Conservation (phyloP, 2,329 filamentous ascomycete species). For the Elsinoe batatas region DNA sequence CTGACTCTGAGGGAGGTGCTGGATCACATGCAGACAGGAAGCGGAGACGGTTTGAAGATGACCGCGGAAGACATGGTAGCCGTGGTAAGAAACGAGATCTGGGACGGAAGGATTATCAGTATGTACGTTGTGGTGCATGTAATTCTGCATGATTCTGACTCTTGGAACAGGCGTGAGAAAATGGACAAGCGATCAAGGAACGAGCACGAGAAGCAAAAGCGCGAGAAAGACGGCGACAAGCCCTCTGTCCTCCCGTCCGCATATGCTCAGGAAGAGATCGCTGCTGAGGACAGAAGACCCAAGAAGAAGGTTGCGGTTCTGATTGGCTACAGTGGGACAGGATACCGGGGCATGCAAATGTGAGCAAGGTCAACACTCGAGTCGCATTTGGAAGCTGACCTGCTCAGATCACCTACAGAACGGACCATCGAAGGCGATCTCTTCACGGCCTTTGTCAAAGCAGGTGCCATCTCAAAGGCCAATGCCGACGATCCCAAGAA, state of each 20-base stretch:
- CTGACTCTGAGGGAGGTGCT: conserved; percentile 1
- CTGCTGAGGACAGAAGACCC: conserved; percentile 72
- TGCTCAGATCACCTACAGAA: conserved; percentile 33
- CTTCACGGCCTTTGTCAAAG: conserved; percentile 81
- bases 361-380: conserved; percentile 23
- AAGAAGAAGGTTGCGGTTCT: conserved; percentile 96
- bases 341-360: conserved; percentile 96
- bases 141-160: neutral
- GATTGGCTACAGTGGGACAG: conserved; percentile 90
- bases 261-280: conserved; percentile 73
- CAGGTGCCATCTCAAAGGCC: conserved; percentile 89
- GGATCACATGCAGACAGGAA: conserved; percentile 14
- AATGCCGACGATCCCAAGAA: conserved; percentile 97
- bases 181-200: conserved; percentile 40
- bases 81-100: conserved; percentile 52
- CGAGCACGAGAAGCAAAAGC: conserved; percentile 34
- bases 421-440: conserved; percentile 95
- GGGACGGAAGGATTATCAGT: conserved; percentile 58
- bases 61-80: conserved; percentile 26
- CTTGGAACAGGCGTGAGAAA: conserved; percentile 33
- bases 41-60: conserved; percentile 18
- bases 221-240: conserved; percentile 31
- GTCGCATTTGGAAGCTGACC: neutral
- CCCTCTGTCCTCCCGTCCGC: conserved; percentile 45
- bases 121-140: conserved; percentile 25